A percentile compares a stretch with the other conserved stretches of the same genome.
Evolutionary conservation across 139 green algal species (phyloP).

Genomic region (Tetradesmus obliquus): DNA sequence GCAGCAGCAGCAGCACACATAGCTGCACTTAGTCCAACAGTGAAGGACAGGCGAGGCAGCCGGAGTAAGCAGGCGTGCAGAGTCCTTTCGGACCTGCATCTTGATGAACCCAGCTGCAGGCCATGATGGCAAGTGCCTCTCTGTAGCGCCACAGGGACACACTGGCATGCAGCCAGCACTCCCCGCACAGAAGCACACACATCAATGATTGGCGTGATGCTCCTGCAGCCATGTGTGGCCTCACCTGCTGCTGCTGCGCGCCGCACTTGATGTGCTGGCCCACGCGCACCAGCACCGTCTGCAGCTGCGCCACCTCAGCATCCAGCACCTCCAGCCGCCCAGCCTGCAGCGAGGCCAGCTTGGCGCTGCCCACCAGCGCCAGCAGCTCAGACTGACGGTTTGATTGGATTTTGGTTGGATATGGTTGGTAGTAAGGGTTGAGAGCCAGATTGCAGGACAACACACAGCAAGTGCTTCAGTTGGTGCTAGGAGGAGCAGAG

Average conservation of each 20-base stretch:
- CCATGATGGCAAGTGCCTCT: too few relatives aligned
- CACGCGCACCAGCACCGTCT: slow-evolving; percentile 20
- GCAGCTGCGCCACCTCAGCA: slow-evolving; percentile 4
- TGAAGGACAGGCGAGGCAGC: too few relatives aligned
- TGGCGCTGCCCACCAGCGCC: neutral
- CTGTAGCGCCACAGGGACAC: neutral
- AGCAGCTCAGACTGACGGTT: slow-evolving; percentile 4
- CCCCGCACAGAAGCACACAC: neutral
- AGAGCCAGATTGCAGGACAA: too few relatives aligned
- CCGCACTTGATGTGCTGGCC: slow-evolving; percentile 3
- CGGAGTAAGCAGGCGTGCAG: too few relatives aligned
- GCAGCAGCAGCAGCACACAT: neutral
- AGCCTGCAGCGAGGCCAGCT: slow-evolving; percentile 7
- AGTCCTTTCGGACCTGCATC: too few relatives aligned
- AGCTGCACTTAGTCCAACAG: too few relatives aligned
- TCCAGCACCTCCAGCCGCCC: slow-evolving; percentile 20
- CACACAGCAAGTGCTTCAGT: too few relatives aligned
- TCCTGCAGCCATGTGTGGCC: neutral
- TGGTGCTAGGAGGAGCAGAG: too few relatives aligned
- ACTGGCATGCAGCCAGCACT: neutral
- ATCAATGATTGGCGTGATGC: too few relatives aligned
- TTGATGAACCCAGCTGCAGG: too few relatives aligned
- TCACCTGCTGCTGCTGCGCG: slow-evolving; percentile 39
- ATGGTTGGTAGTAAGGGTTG: too few relatives aligned
- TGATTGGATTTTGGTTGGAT: neutral